Conservation (phyloP, 2,329 filamentous ascomycete genomes). For the Penicillium janthinellum region DNA sequence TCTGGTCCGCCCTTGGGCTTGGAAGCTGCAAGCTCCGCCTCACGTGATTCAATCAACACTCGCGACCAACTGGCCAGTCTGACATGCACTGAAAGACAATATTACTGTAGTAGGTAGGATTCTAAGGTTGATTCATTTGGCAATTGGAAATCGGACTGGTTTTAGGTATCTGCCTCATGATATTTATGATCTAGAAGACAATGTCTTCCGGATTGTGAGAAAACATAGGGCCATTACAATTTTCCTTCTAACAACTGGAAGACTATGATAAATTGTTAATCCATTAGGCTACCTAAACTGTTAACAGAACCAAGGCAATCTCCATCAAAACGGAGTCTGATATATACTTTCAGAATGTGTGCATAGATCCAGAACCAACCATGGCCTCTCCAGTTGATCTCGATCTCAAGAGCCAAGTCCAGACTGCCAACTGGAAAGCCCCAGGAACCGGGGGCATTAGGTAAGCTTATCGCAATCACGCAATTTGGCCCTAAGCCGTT, state of each 20-base stretch:
- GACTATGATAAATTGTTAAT: background rate
- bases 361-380: too few species aligned
- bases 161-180: background rate
- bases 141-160: background rate
- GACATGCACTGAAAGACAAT: background rate
- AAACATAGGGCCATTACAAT: too few species aligned
- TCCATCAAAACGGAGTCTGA: background rate
- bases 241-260: too few species aligned
- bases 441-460: slow-evolving; percentile 14
- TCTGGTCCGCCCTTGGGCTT: slow-evolving; percentile 27
- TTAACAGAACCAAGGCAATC: background rate
- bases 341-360: background rate
- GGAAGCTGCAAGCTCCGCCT: slow-evolving; percentile 31
- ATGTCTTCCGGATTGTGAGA: too few species aligned
- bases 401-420: background rate
- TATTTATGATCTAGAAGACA: background rate
- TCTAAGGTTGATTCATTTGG: background rate
- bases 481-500: slow-evolving; percentile 34
- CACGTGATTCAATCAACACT: slow-evolving; percentile 31
- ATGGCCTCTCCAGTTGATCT: background rate
- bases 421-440: slow-evolving; percentile 3
- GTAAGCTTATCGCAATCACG: slow-evolving; percentile 31
- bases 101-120: too few species aligned
- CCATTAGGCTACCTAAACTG: background rate
- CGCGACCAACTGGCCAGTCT: background rate